These are phyloP conservation scores for Selaginella moellendorffii DNA, from an alignment of 75 land plant genomes.

Conservation along the genomic window DNA sequence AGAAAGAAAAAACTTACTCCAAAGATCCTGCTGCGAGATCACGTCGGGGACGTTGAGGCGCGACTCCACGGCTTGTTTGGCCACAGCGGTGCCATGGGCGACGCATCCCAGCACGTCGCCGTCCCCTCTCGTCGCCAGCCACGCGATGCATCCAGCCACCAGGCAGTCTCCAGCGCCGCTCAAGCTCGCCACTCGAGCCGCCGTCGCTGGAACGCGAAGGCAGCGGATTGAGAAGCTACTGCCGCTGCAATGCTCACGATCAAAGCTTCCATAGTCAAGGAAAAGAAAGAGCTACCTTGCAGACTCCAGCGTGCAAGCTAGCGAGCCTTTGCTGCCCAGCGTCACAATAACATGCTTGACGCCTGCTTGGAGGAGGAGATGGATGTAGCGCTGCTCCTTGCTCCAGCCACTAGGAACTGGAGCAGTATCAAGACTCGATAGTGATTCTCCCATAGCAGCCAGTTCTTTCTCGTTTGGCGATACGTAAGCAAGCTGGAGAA, in stretches of 20 bases:
- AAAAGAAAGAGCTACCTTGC: not conserved
- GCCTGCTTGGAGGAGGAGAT: conserved; percentile 53
- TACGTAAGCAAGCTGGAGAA: conserved; percentile 45
- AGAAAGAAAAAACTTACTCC: no score
- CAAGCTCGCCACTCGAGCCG: conserved; percentile 61
- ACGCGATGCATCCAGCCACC: conserved; percentile 60
- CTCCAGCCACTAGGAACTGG: not conserved
- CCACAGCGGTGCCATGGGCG: conserved; percentile 66
- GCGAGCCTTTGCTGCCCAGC: conserved; percentile 57
- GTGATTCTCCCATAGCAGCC: conserved; percentile 67
- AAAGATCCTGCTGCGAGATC: no score
- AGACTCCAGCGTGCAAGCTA: conserved; percentile 33
- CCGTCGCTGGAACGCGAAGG: conserved; percentile 57
- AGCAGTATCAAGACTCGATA: no score
- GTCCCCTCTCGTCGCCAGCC: conserved; percentile 40
- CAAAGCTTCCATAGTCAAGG: not conserved
- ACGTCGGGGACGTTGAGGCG: conserved; percentile 60
- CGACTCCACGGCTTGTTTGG: conserved; percentile 63
- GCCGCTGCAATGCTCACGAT: not conserved
- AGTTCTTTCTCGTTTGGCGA: conserved; percentile 92
- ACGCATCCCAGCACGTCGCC: conserved; percentile 38
- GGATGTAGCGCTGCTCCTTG: conserved; percentile 8
- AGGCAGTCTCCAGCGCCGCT: conserved; percentile 95
- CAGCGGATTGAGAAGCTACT: not conserved
- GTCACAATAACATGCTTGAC: conserved; percentile 51